Conservation (phyloP, 768 basidiomycete species). For the Boletales sp. region DNA sequence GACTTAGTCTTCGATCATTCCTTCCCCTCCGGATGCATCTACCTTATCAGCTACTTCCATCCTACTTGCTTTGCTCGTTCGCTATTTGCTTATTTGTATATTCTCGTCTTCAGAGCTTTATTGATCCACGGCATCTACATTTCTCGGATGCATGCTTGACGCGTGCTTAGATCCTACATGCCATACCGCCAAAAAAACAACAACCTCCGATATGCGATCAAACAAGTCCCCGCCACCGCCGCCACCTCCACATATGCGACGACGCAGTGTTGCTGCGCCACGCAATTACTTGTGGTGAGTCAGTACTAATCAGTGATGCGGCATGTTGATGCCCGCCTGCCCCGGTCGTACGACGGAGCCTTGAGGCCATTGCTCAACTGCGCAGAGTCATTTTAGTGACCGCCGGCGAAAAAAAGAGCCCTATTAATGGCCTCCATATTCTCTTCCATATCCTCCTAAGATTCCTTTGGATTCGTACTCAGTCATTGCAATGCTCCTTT, state of each 20-base stretch:
- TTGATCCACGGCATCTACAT: slow-evolving; percentile 9
- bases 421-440: slow-evolving; percentile 3
- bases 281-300: background rate
- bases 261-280: background rate
- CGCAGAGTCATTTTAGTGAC: background rate
- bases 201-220: background rate
- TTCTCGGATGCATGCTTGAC: slow-evolving; percentile 17
- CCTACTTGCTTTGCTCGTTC: slow-evolving; percentile 19
- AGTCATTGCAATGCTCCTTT: slow-evolving; percentile 3
- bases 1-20: slow-evolving; percentile 5
- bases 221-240: background rate
- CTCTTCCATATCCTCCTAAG: slow-evolving; percentile 1
- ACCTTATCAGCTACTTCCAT: slow-evolving; percentile 15
- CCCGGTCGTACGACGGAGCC: slow-evolving; percentile 4
- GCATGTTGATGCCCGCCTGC: background rate
- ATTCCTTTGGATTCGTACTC: slow-evolving; percentile 2
- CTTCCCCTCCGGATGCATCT: slow-evolving; percentile 3
- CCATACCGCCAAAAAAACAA: slow-evolving; percentile 7
- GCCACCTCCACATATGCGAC: background rate
- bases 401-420: slow-evolving; percentile 8
- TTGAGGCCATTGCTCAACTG: slow-evolving; percentile 8
- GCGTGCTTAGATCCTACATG: slow-evolving; percentile 15
- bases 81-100: slow-evolving; percentile 15
- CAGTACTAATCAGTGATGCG: slow-evolving; percentile 1
- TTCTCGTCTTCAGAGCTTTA: slow-evolving; percentile 1